Conservation (phyloP, 805 yeast species). For the Yamadazyma akitaensis region DNA sequence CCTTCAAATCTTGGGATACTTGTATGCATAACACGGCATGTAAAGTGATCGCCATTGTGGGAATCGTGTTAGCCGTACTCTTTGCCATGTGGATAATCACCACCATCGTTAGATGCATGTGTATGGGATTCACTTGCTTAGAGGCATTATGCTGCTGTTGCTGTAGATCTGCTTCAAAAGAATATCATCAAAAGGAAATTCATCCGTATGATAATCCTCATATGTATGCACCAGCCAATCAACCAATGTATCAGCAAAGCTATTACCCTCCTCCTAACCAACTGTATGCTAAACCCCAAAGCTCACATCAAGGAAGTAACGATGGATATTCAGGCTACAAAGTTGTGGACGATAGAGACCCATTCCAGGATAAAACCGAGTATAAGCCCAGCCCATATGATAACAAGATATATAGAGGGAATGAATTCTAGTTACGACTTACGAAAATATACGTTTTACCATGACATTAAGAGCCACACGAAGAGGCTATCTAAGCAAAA, state of each 20-base stretch:
- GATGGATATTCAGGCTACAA: slow-evolving; percentile 4
- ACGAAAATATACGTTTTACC: background rate
- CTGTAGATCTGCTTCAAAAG: slow-evolving; percentile 26
- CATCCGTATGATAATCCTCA: slow-evolving; percentile 27
- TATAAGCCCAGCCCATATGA: background rate
- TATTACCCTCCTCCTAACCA: background rate
- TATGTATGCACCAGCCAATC: slow-evolving; percentile 30
- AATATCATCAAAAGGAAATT: slow-evolving; percentile 13
- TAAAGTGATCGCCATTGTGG: slow-evolving; percentile 73
- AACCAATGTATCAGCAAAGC: slow-evolving; percentile 12
- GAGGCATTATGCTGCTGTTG: slow-evolving; percentile 50
- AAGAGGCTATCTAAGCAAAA: too few relatives aligned
- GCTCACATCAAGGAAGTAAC: background rate
- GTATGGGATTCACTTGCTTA: slow-evolving; percentile 47
- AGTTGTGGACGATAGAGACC: slow-evolving; percentile 7
- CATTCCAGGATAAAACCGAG: slow-evolving; percentile 2
- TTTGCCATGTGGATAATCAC: slow-evolving; percentile 55
- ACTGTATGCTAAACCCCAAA: background rate
- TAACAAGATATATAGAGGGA: slow-evolving; percentile 9
- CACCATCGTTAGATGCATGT: slow-evolving; percentile 52
- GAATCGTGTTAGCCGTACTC: slow-evolving; percentile 57
- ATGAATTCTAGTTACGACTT: background rate
- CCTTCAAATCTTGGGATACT: slow-evolving; percentile 68
- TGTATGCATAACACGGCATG: slow-evolving; percentile 78
- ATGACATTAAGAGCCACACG: too few relatives aligned